These are phyloP conservation scores for Kodamaea lidongshanica DNA, from an alignment of 805 yeast genomes.

Conservation along the genomic window DNA sequence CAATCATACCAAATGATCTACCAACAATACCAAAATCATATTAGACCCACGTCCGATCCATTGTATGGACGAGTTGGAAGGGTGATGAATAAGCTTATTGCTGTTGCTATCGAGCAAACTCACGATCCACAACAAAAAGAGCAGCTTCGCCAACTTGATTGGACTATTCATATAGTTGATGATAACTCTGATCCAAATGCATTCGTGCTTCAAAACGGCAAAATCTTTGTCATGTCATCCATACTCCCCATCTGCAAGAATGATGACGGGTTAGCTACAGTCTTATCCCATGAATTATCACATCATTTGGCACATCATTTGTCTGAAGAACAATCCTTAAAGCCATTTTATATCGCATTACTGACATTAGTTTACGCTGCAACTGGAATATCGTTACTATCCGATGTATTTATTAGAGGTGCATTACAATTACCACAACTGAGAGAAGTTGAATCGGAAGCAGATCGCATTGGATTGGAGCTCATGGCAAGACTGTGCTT, in stretches of 20 bases:
- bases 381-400: slow-evolving; percentile 53
- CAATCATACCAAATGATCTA: slow-evolving; percentile 57
- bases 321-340: slow-evolving; percentile 70
- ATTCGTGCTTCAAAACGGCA: slow-evolving; percentile 92
- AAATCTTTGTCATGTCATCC: slow-evolving; percentile 80
- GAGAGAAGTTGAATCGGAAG: slow-evolving; percentile 92
- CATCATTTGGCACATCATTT: slow-evolving; percentile 93
- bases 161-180: slow-evolving; percentile 69
- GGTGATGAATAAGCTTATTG: slow-evolving; percentile 60
- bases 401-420: slow-evolving; percentile 48
- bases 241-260: slow-evolving; percentile 72
- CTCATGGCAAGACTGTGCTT: slow-evolving; percentile 88
- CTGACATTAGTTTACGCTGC: slow-evolving; percentile 49
- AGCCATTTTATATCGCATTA: slow-evolving; percentile 60
- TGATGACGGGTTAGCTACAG: slow-evolving; percentile 94
- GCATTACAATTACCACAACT: slow-evolving; percentile 75
- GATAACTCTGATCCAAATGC: slow-evolving; percentile 87
- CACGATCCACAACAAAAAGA: slow-evolving; percentile 28
- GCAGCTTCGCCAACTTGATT: slow-evolving; percentile 41
- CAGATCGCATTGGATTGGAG: slow-evolving; percentile 90
- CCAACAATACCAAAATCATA: slow-evolving; percentile 41
- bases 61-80: slow-evolving; percentile 46
- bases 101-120: slow-evolving; percentile 43
- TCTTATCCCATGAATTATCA: slow-evolving; percentile 85
- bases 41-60: slow-evolving; percentile 64